phyloP scores from a whole-genome alignment of 1,139 yeast genomes.

The Geotrichum klebahnii region DNA sequence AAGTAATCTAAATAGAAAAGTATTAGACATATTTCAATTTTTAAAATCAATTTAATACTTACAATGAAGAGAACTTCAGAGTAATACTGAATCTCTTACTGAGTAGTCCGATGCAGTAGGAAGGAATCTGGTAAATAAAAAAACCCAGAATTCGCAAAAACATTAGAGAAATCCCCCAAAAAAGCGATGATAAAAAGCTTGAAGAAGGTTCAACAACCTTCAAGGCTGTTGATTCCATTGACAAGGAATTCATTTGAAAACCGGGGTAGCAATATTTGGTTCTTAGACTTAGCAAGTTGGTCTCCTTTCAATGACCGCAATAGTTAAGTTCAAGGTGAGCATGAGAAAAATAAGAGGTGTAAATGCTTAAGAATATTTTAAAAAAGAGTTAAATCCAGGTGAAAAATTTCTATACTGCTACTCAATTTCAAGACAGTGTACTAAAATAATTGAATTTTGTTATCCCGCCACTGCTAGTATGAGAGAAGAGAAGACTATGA shows the following conservation, averaged over 20 bases:
- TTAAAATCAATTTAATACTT: slow-evolving; percentile 20
- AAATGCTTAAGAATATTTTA: too few relatives aligned
- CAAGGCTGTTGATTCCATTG: not conserved
- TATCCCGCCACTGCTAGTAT: too few relatives aligned
- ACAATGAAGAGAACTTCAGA: slow-evolving; percentile 32
- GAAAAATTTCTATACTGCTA: too few relatives aligned
- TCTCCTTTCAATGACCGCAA: not conserved
- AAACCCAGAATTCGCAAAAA: slow-evolving; percentile 15
- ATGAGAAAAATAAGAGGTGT: too few relatives aligned
- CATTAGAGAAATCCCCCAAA: slow-evolving; percentile 17
- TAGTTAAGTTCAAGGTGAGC: not conserved
- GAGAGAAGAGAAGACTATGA: too few relatives aligned
- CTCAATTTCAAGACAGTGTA: too few relatives aligned
- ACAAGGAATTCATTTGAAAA: not conserved
- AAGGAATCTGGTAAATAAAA: slow-evolving; percentile 21
- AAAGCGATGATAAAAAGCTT: not conserved
- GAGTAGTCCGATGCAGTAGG: slow-evolving; percentile 13
- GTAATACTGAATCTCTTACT: slow-evolving; percentile 32
- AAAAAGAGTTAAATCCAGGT: too few relatives aligned
- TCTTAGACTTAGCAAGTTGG: not conserved
- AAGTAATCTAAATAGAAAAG: slow-evolving; percentile 24
- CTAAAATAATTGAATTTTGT: too few relatives aligned
- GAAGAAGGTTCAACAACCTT: not conserved
- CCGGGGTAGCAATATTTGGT: not conserved
- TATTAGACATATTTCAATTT: not conserved